Evolutionary conservation across 306 rosid genomes (phyloP), one percentile per base, ranked within the genome.

Genomic region (Corylus avellana): DNA sequence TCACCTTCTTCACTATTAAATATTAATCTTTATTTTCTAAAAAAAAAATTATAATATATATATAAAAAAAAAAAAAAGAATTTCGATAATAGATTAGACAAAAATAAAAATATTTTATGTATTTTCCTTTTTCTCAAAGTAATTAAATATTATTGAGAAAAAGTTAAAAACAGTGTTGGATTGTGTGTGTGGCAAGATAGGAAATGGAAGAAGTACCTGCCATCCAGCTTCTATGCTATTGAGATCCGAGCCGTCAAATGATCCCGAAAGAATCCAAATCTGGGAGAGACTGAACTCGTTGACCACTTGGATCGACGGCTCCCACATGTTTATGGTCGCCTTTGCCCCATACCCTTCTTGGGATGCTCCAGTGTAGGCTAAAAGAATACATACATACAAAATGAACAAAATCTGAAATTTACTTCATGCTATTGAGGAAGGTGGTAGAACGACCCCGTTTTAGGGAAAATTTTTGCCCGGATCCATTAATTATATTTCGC

Each of bases 191-290:
- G 70, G 77, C 18, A 22, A 13, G 69, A 76, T 59, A 62, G 46
- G 71, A 85, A 80, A 74, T 61, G 79, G 82, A 80, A 75, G 73
- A 71, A 80, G 86, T 92, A 94, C 98, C 98, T 94, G 98, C 98
- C 98, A 94, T 71, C 98, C 98, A 77, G 97, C 98, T 91, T 94
- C 98, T 37, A 94, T 94, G 89, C 97, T 94, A 68, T 94, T 94
- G 81, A 94, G 97, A 88, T 94, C 98, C 59, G 97, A 61, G 87
- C 98, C 98, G 84, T 94, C 97, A 47, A 94, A 94, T 13, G 94
- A 91, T 16, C 98, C 98, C 3, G 97, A 94, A 50, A 94, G 92
- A 59, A 94, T 64, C 98, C 98, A 94, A 79, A 94, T 83, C 77
- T 92, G 98, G 0, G 97, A 92, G 70, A 94, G 93, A 35, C 98